phyloP scores from a whole-genome alignment of 805 yeast genomes.

The Sporopachydermia quercuum region DNA sequence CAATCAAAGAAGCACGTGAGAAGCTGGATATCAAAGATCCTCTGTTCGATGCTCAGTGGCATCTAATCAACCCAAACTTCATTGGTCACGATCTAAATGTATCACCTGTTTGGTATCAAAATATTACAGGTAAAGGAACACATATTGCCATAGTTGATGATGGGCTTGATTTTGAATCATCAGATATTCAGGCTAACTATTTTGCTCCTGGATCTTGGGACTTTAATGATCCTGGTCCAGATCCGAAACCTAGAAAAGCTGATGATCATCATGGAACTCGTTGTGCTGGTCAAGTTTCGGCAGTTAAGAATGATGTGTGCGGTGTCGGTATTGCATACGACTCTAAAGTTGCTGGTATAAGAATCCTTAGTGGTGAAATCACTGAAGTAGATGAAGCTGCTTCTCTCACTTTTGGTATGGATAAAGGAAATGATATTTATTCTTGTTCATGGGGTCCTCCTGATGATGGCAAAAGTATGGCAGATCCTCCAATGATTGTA shows the following conservation, averaged over 20 bases:
- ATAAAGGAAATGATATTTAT: slow-evolving; percentile 73
- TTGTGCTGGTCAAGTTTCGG: slow-evolving; percentile 96
- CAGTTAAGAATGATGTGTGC: slow-evolving; percentile 64
- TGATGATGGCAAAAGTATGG: slow-evolving; percentile 80
- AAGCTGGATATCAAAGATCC: slow-evolving; percentile 68
- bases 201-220: slow-evolving; percentile 74
- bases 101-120: slow-evolving; percentile 68
- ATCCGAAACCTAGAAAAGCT: slow-evolving; percentile 65
- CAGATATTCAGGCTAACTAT: slow-evolving; percentile 58
- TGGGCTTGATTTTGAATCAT: slow-evolving; percentile 73
- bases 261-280: slow-evolving; percentile 95
- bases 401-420: slow-evolving; percentile 66
- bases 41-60: slow-evolving; percentile 79
- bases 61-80: slow-evolving; percentile 54
- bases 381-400: slow-evolving; percentile 85
- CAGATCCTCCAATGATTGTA: slow-evolving; percentile 69
- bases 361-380: slow-evolving; percentile 72
- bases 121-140: slow-evolving; percentile 67
- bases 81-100: slow-evolving; percentile 84
- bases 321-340: slow-evolving; percentile 96
- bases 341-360: slow-evolving; percentile 75
- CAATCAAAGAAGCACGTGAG: slow-evolving; percentile 30
- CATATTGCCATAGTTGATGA: slow-evolving; percentile 89
- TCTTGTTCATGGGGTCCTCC: slow-evolving; percentile 99
- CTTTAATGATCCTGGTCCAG: slow-evolving; percentile 57